Evolutionary conservation across 148 eudicot genomes (phyloP), one percentile per base, ranked within the genome.

Genomic region (Mesembryanthemum crystallinum): DNA sequence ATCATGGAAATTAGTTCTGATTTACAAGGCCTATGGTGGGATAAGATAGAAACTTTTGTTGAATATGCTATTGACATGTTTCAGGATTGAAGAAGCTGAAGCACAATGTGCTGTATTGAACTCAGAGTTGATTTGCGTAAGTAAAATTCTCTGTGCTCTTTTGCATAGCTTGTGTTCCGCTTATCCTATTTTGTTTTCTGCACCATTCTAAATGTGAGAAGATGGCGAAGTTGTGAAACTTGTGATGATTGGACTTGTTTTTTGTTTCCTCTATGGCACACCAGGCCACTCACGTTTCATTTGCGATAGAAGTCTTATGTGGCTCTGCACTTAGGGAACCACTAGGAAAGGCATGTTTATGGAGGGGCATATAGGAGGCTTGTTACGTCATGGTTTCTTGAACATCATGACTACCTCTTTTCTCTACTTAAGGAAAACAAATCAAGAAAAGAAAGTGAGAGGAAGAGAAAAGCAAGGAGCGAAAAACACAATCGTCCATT

Each of bases 71-170:
- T 72, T 69, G 52, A 11, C 33, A 64, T 83, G 59, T 79, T 76
- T 55, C 90, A 92, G 98, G 85, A 72, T 94, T 73, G 97, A 94
- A 81, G 97, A 94, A 83, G 98, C 89, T 85, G 97, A 94, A 86
- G 95, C 98, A 76, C 97, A 94, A 76, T 94, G 98, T 83, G 97
- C 96, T 77, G 77, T 92, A 64, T 78, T 94, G 73, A 85, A 94
- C 83, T 86, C 88, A 12, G 93, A 89, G 82, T 90, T 92, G 52
- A 73, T 92, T 39, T 94, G 98, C 83, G 98, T 90, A 79, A 85
- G 98, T 82, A 55, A 42, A 76, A 62, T 71, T 74, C 64, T 61
- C 67, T 68, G n/a, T 45, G 32, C 57, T 35, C 65, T 23, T 30
- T 42, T 32, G 28, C 3, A 55, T 49, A 27, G 57, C 12, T 33